Percentiles rank a stretch among this genome's conserved stretches.
phyloP scores from a whole-genome alignment of 1,139 yeast species.

The Candida sp. region DNA sequence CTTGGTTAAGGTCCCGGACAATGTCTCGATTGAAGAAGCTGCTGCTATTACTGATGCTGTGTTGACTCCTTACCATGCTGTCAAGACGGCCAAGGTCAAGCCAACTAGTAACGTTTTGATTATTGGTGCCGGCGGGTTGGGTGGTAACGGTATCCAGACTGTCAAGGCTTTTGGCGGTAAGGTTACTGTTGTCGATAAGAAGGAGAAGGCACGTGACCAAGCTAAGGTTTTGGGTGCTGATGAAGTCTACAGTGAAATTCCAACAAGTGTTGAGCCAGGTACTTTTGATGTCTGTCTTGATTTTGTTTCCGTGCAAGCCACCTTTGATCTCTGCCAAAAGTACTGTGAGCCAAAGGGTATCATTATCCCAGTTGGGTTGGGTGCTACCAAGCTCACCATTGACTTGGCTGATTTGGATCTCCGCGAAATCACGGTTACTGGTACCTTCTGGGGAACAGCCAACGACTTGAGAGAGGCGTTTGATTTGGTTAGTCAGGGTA shows the following conservation, averaged over 20 bases:
- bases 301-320: constrained; percentile 42
- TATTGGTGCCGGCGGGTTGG: constrained; percentile 51
- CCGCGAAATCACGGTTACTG: constrained; percentile 40
- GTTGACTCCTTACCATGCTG: constrained; percentile 47
- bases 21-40: constrained; percentile 38
- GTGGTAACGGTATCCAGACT: constrained; percentile 47
- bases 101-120: constrained; percentile 39
- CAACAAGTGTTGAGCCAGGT: constrained; percentile 19
- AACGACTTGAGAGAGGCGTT: constrained; percentile 43
- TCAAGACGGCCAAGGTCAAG: constrained; percentile 15
- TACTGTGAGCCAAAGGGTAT: constrained; percentile 36
- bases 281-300: constrained; percentile 40
- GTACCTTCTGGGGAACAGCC: constrained; percentile 47
- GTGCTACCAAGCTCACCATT: constrained; percentile 27
- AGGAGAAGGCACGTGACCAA: constrained; percentile 27
- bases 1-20: constrained; percentile 41
- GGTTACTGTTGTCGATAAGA: constrained; percentile 39
- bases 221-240: constrained; percentile 42
- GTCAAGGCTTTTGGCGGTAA: constrained; percentile 27
- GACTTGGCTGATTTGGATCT: constrained; percentile 36
- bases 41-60: constrained; percentile 49
- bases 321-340: constrained; percentile 32
- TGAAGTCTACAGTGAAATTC: constrained; percentile 30
- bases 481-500: constrained; percentile 40
- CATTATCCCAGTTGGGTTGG: constrained; percentile 46